Conservation (phyloP, 495 filamentous ascomycete genomes). For the Annulohypoxylon nitens region DNA sequence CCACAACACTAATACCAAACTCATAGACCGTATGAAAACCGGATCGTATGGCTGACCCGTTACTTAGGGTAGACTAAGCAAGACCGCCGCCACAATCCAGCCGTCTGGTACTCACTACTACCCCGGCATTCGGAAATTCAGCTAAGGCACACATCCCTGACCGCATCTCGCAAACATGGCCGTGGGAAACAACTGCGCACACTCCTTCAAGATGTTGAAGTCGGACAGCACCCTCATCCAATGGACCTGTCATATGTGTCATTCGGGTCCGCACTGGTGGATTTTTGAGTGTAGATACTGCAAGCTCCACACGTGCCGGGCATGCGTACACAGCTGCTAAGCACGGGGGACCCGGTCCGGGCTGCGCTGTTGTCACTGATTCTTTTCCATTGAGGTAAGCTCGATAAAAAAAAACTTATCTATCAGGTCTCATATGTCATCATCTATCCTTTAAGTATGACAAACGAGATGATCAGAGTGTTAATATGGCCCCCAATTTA, state of each 20-base stretch:
- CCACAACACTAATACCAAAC: conserved; percentile 1
- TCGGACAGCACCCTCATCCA: conserved; percentile 78
- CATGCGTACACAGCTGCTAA: conserved; percentile 72
- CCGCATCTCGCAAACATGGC: conserved; percentile 65
- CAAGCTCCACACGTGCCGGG: conserved; percentile 79
- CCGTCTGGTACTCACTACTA: conserved; percentile 7
- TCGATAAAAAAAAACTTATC: conserved; percentile 24
- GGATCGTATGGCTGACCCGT: conserved; percentile 16
- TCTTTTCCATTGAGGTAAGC: conserved; percentile 31
- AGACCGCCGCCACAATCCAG: conserved; percentile 16
- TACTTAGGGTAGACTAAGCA: conserved; percentile 29
- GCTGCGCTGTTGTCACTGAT: conserved; percentile 31
- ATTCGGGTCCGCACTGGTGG: conserved; percentile 83
- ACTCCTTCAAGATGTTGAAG: conserved; percentile 83
- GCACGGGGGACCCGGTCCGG: conserved; percentile 24
- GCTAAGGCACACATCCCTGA: conserved; percentile 22
- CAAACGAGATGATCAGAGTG: conserved; percentile 28
- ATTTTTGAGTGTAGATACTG: conserved; percentile 85
- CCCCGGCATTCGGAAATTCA: conserved; percentile 20
- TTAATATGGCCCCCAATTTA: conserved; percentile 35
- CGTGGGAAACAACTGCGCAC: conserved; percentile 72
- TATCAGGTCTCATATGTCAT: conserved; percentile 46
- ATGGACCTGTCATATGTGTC: conserved; percentile 83
- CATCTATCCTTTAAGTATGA: conserved; percentile 32
- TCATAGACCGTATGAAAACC: neutral